Base-by-base conservation (phyloP, 2,329 filamentous ascomycete species). In the Teratosphaeria destructans region DNA sequence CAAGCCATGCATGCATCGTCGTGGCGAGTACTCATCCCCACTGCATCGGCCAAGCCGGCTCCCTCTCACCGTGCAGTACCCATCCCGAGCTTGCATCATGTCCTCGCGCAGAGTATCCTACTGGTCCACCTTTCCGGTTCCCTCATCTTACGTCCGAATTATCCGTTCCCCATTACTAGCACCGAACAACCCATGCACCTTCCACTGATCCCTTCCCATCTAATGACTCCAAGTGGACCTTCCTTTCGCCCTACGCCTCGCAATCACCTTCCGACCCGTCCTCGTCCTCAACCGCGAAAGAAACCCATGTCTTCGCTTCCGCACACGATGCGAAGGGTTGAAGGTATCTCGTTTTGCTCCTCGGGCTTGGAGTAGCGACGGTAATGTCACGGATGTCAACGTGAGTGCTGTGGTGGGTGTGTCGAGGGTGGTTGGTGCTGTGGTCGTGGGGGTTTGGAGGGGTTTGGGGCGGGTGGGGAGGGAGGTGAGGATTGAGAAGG, bases 291-390 rank as follows among this genome's bases (percentile, higher is more conserved):
- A 64, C 66, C 83, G 72, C 14, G 79, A 73, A 61, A 86, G 69
- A 67, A 84, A 85, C 2, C 83, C 83, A 73, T 83, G 81, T 66
- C 83, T 76, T 63, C 83, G 76, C 74, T 86, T 86, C 70, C 84
- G 76, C 52, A 85, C 81, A 53, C 78, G 66, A 63, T 85, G 80
- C 54, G 78, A 82, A 4, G 82, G 82, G 60, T 82, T 81, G 67
- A 79, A 85, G 35, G 83, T 85, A 61, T 80, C 73, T 61, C 83
- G 76, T 32, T 77, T 78, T 4, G 75, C 76, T 62, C 74, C 75
- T 27, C 77, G 73, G 19, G 77, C 72, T 64, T 79, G 76, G 27
- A 71, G 67, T 26, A 68, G 62, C 14, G 67, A 66, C 1, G 67
- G 68, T 0, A 75, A 58, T 16, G 56, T 19, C 26, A 47, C 55